Base-by-base conservation (phyloP, 371 early-diverging fungal species). In the Mycotypha africana region DNA sequence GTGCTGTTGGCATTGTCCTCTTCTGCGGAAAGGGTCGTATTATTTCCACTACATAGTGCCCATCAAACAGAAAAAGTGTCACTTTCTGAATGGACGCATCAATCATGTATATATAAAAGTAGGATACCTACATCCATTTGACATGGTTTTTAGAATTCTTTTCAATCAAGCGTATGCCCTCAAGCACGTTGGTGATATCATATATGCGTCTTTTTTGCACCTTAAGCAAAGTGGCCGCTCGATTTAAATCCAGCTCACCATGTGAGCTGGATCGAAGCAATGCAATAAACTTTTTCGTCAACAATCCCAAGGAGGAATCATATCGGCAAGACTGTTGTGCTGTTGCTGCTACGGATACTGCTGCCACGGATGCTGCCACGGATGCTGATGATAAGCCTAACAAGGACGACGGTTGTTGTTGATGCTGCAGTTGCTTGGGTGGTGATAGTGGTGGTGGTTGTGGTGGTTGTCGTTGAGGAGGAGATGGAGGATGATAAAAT, bases 151-250 rank as follows among this genome's bases (percentile, higher is more conserved):
- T 83, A 26, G 83, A 73, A 58, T 82, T 82, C 55, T 90, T 92
- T 45, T 85, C 83, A 49, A 90, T 78, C 31, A 85, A 65, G 6
- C 78, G 77, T 41, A 92, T 78, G 14, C 90, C 89, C 64, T 92
- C 90, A 32, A 92, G 65, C 11, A 90, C 89, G 55, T 90, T 89
- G 41, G 91, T 90, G 40, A 92, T 90, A 52, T 92, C 92, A 53
- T 92, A 92, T 31, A 92, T 86, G 31, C 92, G 72, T 55, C 92
- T 75, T 59, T 92, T 92, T 54, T 83, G 82, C 16, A 90, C 91
- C 8, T 78, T 69, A 20, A 92, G 77, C 32, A 76, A 69, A 16
- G 57, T 56, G 0, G 91, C 87, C 7, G 91, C 89, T 32, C 67
- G 57, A 46, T 85, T 88, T 37, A 89, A 62, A 58, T 89, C 90